A percentile compares a stretch with the other conserved stretches of the same genome.
Conservation (phyloP, 78 protist genomes). For the Dictyostelium intermedium region DNA sequence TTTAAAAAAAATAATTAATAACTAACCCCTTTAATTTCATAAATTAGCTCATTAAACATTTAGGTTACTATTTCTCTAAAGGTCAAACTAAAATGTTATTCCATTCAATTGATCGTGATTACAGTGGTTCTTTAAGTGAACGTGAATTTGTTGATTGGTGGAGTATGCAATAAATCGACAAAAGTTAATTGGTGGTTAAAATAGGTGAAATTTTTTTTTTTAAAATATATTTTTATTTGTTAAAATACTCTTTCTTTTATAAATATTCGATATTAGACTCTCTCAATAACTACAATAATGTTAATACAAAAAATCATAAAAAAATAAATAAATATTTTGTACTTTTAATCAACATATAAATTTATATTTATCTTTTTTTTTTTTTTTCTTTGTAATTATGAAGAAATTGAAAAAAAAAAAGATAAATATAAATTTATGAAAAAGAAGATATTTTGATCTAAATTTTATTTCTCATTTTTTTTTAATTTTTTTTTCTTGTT, state of each 20-base stretch:
- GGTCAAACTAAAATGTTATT: conserved; percentile 69
- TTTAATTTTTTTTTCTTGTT: no score
- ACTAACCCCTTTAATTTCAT: neutral
- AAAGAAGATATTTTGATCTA: no score
- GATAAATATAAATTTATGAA: no score
- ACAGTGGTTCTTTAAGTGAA: conserved; percentile 52
- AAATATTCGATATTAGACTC: neutral
- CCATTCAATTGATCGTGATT: conserved; percentile 55
- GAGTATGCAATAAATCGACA: neutral
- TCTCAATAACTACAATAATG: neutral
- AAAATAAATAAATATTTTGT: neutral
- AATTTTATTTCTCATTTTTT: no score
- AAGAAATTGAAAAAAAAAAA: no score
- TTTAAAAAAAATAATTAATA: neutral
- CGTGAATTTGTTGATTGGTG: conserved; percentile 68
- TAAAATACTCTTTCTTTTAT: neutral
- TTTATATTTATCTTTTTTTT: neutral
- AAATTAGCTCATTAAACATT: conserved; percentile 15
- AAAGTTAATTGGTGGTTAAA: neutral
- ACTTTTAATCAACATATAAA: neutral
- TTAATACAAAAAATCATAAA: neutral
- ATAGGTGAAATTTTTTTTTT: neutral
- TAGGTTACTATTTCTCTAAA: conserved; percentile 54
- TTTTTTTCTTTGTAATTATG: no score
- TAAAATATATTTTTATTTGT: neutral